Conservation (phyloP, 2,329 filamentous ascomycete genomes). For the Ramichloridium luteum region DNA sequence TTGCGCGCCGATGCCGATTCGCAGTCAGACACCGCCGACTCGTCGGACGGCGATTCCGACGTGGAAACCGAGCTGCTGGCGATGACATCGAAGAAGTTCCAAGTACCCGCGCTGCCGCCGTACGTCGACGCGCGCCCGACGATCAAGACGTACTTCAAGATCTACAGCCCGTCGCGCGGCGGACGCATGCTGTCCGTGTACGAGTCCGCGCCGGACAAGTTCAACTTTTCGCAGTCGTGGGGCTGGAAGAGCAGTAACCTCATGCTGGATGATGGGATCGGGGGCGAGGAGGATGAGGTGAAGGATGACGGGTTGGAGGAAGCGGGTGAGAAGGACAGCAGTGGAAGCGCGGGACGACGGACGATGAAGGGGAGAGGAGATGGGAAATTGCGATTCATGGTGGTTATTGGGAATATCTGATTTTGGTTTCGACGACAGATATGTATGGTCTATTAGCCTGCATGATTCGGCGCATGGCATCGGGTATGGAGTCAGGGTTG, state of each 20-base stretch:
- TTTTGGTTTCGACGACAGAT: neutral
- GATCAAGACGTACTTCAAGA: conserved; percentile 51
- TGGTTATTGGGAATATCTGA: conserved; percentile 43
- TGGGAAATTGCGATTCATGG: conserved; percentile 45
- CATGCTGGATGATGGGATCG: conserved; percentile 39
- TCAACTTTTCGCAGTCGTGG: conserved; percentile 50
- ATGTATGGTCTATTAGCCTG: too few species aligned
- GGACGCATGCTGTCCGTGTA: conserved; percentile 48
- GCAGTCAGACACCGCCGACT: conserved; percentile 4
- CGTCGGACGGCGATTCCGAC: conserved; percentile 17
- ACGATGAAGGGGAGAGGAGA: conserved; percentile 32
- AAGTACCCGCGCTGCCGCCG: conserved; percentile 36
- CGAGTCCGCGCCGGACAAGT: conserved; percentile 44
- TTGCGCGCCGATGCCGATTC: too few species aligned
- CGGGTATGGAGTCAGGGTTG: too few species aligned
- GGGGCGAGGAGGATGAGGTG: conserved; percentile 23
- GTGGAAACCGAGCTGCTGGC: conserved; percentile 11
- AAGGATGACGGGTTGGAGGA: conserved; percentile 23
- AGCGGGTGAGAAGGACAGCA: conserved; percentile 11
- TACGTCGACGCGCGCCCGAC: conserved; percentile 45
- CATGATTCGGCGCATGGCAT: too few species aligned
- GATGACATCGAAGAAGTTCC: conserved; percentile 13
- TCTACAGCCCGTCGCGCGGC: conserved; percentile 47
- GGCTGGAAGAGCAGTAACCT: conserved; percentile 50
- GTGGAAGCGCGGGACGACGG: conserved; percentile 17